Evolutionary conservation across 345 rosid genomes (phyloP).

Genomic region (Rhodomyrtus tomentosa): DNA sequence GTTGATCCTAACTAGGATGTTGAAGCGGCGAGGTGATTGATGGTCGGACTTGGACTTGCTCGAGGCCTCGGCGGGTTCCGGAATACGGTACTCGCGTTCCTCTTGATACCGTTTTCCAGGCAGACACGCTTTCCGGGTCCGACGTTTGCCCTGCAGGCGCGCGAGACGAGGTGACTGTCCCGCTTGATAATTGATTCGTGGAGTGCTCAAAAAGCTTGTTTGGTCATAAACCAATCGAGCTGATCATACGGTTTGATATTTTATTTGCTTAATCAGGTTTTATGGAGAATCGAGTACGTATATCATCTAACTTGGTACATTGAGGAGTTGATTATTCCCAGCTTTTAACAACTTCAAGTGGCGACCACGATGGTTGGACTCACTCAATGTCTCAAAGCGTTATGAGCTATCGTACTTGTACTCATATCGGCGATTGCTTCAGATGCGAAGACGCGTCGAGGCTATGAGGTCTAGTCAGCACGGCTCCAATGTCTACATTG

Average conservation of each 20-base stretch:
- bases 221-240: neutral
- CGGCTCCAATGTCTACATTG: fast-evolving
- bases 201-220: neutral
- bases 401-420: neutral
- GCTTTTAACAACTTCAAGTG: neutral
- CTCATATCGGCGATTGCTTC: neutral
- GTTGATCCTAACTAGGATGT: neutral
- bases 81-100: neutral
- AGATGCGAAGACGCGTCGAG: neutral
- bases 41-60: too few species aligned
- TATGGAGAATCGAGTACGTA: neutral
- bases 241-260: neutral
- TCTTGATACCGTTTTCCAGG: neutral
- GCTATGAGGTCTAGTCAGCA: fast-evolving
- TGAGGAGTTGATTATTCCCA: neutral
- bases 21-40: neutral
- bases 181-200: neutral
- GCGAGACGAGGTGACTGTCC: fast-evolving
- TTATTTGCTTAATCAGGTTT: neutral
- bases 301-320: neutral
- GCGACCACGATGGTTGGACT: neutral
- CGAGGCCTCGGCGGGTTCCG: neutral
- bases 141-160: fast-evolving
- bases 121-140: fast-evolving
- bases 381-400: neutral